Conservation (phyloP, 179 eudicot species). For the Actinidia chinensis region DNA sequence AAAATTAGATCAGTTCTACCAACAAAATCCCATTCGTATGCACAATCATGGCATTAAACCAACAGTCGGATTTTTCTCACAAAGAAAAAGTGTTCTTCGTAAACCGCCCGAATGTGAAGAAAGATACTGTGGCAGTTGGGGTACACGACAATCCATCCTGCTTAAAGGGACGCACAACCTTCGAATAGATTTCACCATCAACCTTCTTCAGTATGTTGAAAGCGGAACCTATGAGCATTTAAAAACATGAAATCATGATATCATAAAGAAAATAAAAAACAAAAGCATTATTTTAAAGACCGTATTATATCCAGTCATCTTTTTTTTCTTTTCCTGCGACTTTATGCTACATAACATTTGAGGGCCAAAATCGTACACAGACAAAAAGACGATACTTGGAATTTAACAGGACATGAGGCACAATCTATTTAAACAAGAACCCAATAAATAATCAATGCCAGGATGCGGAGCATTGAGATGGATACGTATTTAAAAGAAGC, state of each 20-base stretch:
- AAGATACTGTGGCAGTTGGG: constrained; percentile 88
- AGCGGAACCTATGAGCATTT: constrained; percentile 72
- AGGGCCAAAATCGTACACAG: no score
- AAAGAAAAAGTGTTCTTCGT: constrained; percentile 95
- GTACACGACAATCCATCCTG: constrained; percentile 98
- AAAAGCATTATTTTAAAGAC: not conserved
- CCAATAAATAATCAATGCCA: no score
- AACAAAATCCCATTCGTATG: not conserved
- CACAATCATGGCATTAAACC: constrained; percentile 49
- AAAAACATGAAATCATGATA: constrained; percentile 5
- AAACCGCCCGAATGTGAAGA: constrained; percentile 95
- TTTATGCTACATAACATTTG: no score
- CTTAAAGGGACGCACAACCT: constrained; percentile 91
- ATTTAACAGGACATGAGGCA: no score
- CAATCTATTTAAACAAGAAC: no score
- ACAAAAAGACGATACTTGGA: no score
- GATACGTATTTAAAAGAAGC: no score
- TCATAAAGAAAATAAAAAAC: not conserved
- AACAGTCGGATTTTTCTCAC: constrained; percentile 94
- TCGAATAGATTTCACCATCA: constrained; percentile 89
- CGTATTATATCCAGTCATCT: not conserved
- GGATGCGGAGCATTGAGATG: no score
- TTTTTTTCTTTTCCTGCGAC: not conserved
- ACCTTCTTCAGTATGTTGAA: constrained; percentile 95
- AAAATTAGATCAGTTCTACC: not conserved